A percentile compares a stretch with the other conserved stretches of the same genome.
These are phyloP conservation scores for Sanguinoderma infundibulare DNA, from an alignment of 1,284 basidiomycete species.

Conservation along the genomic window DNA sequence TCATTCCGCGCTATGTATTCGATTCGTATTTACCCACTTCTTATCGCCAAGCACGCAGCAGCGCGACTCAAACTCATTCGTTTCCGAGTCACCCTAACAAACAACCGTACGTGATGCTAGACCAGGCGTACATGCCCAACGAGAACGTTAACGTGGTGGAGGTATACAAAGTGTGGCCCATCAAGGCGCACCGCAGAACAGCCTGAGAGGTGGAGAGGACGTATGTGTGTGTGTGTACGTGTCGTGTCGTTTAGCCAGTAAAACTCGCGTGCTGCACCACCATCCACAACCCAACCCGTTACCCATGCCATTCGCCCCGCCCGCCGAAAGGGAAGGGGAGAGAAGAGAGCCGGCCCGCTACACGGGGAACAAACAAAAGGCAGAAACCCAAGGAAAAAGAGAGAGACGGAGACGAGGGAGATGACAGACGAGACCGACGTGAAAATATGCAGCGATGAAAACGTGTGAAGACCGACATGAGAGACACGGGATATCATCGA, in stretches of 20 bases:
- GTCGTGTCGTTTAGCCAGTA: conserved; percentile 2
- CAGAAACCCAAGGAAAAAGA: not conserved
- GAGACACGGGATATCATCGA: not conserved
- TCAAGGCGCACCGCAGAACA: not conserved
- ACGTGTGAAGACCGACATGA: not conserved
- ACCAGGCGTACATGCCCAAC: not conserved
- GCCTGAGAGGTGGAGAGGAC: not conserved
- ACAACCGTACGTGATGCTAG: not conserved
- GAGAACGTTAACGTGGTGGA: not conserved
- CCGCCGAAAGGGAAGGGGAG: not conserved
- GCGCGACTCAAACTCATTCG: not conserved
- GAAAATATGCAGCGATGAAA: not conserved
- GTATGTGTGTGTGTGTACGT: not conserved
- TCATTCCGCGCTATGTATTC: too few species aligned
- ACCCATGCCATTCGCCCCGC: not conserved
- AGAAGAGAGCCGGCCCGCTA: conserved; percentile 3
- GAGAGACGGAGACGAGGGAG: not conserved
- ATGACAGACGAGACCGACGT: not conserved
- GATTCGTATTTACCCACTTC: too few species aligned
- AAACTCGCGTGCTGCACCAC: not conserved
- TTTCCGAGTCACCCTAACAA: not conserved
- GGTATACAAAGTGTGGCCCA: not conserved
- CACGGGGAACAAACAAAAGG: not conserved
- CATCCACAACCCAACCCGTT: not conserved
- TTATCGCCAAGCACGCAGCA: too few species aligned